phyloP scores from a whole-genome alignment of 495 filamentous ascomycete genomes.

The Thozetella sp. region DNA sequence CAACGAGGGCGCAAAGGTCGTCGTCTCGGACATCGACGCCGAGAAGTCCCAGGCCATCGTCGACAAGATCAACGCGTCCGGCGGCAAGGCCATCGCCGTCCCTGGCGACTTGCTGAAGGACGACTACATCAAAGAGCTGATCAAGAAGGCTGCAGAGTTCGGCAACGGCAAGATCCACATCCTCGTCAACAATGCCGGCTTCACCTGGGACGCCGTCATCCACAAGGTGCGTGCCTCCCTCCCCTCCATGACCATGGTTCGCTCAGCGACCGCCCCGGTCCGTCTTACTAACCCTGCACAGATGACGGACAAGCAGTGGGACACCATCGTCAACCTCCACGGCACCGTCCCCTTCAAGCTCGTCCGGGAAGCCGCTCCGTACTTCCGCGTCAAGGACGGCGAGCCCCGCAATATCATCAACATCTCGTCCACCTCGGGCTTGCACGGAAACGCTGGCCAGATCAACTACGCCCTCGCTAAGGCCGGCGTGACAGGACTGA shows the following conservation, averaged over 20 bases:
- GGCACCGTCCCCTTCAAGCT: conserved; percentile 83
- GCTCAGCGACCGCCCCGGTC: background rate
- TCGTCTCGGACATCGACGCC: conserved; percentile 80
- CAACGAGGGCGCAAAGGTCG: conserved; percentile 81
- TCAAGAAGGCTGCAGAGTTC: conserved; percentile 76
- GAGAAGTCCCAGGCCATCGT: conserved; percentile 66
- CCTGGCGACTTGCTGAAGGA: conserved; percentile 73
- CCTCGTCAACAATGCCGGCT: conserved; percentile 85
- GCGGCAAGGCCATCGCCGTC: conserved; percentile 68
- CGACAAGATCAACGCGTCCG: conserved; percentile 62
- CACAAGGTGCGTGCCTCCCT: conserved; percentile 62
- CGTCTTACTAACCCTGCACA: conserved; percentile 21
- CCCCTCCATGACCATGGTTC: background rate
- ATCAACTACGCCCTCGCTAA: conserved; percentile 85
- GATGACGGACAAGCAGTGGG: conserved; percentile 91
- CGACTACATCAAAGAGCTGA: conserved; percentile 65
- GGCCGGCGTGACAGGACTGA: conserved; percentile 76
- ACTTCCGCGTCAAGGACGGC: conserved; percentile 84
- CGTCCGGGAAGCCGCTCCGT: conserved; percentile 75
- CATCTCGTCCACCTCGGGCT: conserved; percentile 75
- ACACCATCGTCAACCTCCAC: conserved; percentile 81
- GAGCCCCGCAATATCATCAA: conserved; percentile 79
- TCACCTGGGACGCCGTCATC: conserved; percentile 89
- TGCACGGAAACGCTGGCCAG: conserved; percentile 86
- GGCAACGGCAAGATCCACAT: conserved; percentile 86